Base-by-base conservation (phyloP, 108 stramenopile species). In the Aurantiochytrium sp. region DNA sequence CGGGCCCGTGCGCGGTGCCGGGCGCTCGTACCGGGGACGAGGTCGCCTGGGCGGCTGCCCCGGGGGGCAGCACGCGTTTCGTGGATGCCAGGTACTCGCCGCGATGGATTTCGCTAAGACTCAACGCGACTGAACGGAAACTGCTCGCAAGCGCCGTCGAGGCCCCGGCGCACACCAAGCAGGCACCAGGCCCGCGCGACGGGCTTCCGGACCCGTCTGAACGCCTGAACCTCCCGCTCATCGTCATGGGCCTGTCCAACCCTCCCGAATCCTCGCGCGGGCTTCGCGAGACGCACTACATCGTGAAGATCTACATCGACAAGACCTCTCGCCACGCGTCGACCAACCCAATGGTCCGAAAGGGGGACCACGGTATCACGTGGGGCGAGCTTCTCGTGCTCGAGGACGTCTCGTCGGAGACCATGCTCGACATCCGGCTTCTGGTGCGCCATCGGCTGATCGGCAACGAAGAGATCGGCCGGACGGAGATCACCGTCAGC, bases 361-460 rank as follows among this genome's bases (percentile, higher is more conserved):
- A 19, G 69, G 19, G 5, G n/a, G 30, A 41, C 69, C 21, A 30
- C n/a, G n/a, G 37, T n/a, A 48, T 81, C 69, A 81, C 42, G 10
- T 81, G 69, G 69, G 45, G 37, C 24, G 69, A 81, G 69, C 17
- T 81, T 2, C 69, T 81, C 69, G 37, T 48, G 69, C 69, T 81
- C 24, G 69, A 81, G 19, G 69, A 81, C 45, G 45, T 81, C 12
- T 5, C 12, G 37, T 48, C 37, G 2, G 37, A 41, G 24, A 1
- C 69, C 37, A 22, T 81, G 37, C 30, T 81, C 24, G 42, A 81
- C 17, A 81, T 81, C 37, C 37, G 45, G 10, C 45, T 81, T 5
- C 12, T 81, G 37, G 69, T 81, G 27, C 45, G 45, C 36, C 69
- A 81, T n/a, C 69, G 69, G 12, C 37, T 41, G 10, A 81, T 41